phyloP scores from a whole-genome alignment of 768 basidiomycete genomes.

The Tylopilus subfusipes region DNA sequence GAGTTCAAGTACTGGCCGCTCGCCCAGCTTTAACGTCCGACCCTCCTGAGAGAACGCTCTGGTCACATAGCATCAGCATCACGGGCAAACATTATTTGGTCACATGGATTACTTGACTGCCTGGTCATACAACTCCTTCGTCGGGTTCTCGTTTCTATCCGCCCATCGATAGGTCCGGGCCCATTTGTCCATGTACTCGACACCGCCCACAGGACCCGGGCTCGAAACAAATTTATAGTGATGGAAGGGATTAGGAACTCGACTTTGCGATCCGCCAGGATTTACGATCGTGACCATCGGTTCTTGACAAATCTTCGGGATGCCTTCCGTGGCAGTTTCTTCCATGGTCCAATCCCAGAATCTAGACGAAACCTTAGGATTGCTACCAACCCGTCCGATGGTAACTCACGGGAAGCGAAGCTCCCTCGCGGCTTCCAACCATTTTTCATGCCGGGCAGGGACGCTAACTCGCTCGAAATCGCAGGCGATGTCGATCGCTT shows the following conservation, averaged over 20 bases:
- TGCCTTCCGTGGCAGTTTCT: background rate
- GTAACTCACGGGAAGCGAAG: slow-evolving; percentile 16
- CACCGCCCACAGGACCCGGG: background rate
- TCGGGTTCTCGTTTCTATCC: no score
- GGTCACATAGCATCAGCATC: background rate
- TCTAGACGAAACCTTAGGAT: no score
- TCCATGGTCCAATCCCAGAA: slow-evolving; percentile 15
- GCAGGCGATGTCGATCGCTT: slow-evolving; percentile 13
- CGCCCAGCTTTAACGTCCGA: no score
- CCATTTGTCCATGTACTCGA: slow-evolving; percentile 10
- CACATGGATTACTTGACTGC: slow-evolving; percentile 1
- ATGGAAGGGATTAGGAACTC: slow-evolving; percentile 4
- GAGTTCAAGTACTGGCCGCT: no score
- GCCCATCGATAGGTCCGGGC: slow-evolving; percentile 12
- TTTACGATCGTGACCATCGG: background rate
- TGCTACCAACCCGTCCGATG: no score
- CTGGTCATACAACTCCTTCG: slow-evolving; percentile 11
- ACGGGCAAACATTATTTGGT: no score
- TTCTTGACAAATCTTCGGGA: background rate
- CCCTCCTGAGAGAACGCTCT: background rate
- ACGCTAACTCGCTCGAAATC: background rate
- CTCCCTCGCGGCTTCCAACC: slow-evolving; percentile 10
- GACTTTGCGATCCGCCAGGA: background rate
- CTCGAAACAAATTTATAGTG: slow-evolving; percentile 1
- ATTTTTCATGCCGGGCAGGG: background rate